A percentile compares a stretch with the other conserved stretches of the same genome.
Evolutionary conservation across 176 grass and related monocot genomes (phyloP).

Genomic region (Panicum miliaceum): DNA sequence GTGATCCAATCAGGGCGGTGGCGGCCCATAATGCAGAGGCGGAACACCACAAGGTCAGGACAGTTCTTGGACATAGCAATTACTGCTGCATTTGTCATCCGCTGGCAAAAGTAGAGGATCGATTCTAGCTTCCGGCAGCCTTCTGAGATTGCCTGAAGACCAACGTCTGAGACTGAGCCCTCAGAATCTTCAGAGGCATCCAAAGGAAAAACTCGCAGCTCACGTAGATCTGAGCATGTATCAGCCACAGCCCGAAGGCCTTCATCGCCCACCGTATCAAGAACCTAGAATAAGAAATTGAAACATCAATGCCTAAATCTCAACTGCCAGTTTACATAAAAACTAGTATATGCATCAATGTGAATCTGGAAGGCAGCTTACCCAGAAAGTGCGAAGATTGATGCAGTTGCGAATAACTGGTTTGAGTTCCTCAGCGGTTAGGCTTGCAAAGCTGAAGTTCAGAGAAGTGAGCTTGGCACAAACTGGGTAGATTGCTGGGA

Average conservation of each 20-base stretch:
- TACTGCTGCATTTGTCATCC: slow-evolving; percentile 85
- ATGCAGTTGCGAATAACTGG: slow-evolving; percentile 62
- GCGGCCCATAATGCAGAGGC: slow-evolving; percentile 89
- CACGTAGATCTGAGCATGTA: slow-evolving; percentile 66
- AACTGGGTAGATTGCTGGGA: slow-evolving; percentile 68
- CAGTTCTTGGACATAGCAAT: slow-evolving; percentile 73
- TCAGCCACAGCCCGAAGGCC: slow-evolving; percentile 76
- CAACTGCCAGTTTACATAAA: background rate
- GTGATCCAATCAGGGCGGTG: slow-evolving; percentile 75
- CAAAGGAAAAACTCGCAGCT: slow-evolving; percentile 79
- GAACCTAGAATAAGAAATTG: slow-evolving; percentile 58
- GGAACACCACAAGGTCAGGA: slow-evolving; percentile 77
- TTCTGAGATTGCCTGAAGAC: slow-evolving; percentile 71
- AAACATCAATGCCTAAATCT: slow-evolving; percentile 10
- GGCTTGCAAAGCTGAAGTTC: slow-evolving; percentile 78
- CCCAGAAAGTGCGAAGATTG: slow-evolving; percentile 83
- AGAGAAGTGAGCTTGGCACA: slow-evolving; percentile 79
- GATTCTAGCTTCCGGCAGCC: slow-evolving; percentile 83
- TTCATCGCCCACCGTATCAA: slow-evolving; percentile 84
- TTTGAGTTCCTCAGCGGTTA: slow-evolving; percentile 63
- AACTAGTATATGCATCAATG: background rate
- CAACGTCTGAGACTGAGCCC: slow-evolving; percentile 69
- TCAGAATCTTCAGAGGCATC: slow-evolving; percentile 73
- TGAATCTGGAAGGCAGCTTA: slow-evolving; percentile 5
- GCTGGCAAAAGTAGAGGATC: slow-evolving; percentile 84